A percentile compares a stretch with the other conserved stretches of the same genome.
phyloP scores from a whole-genome alignment of 2,329 filamentous ascomycete species.

The Aureobasidium sp. region DNA sequence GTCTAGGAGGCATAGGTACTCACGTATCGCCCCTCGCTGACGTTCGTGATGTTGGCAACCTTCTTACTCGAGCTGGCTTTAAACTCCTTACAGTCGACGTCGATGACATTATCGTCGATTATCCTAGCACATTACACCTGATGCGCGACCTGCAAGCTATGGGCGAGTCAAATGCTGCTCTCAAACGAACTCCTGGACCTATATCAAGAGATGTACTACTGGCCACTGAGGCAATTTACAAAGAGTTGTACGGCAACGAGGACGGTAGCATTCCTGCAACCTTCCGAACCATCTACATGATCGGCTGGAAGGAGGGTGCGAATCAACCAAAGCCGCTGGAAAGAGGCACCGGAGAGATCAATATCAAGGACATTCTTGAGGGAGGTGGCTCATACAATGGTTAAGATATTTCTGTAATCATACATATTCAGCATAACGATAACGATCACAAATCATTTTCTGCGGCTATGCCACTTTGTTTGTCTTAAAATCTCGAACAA shows the following conservation, averaged over 20 bases:
- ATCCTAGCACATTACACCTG: slow-evolving; percentile 78
- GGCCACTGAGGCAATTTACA: slow-evolving; percentile 83
- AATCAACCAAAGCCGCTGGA: slow-evolving; percentile 72
- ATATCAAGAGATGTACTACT: slow-evolving; percentile 77
- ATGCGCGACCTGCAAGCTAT: slow-evolving; percentile 95
- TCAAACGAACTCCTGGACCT: slow-evolving; percentile 76
- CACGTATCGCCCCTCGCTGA: slow-evolving; percentile 89
- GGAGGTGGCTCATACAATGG: slow-evolving; percentile 23
- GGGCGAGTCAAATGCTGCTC: slow-evolving; percentile 86
- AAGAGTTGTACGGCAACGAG: slow-evolving; percentile 74
- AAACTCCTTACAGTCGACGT: slow-evolving; percentile 95
- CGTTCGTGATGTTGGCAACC: slow-evolving; percentile 80
- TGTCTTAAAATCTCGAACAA: too few relatives aligned
- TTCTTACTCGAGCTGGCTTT: slow-evolving; percentile 82
- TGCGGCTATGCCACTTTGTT: too few relatives aligned
- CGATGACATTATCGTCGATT: slow-evolving; percentile 94
- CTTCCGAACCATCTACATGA: slow-evolving; percentile 96
- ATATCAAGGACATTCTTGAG: slow-evolving; percentile 74
- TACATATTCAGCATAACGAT: background rate
- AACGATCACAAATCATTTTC: background rate
- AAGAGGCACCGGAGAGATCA: slow-evolving; percentile 79
- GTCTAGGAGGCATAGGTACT: slow-evolving; percentile 82
- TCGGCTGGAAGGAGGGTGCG: slow-evolving; percentile 86
- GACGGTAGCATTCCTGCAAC: slow-evolving; percentile 72
- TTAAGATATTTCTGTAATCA: background rate